Base-by-base conservation (phyloP, 495 filamentous ascomycete species). In the Platismatia glauca region DNA sequence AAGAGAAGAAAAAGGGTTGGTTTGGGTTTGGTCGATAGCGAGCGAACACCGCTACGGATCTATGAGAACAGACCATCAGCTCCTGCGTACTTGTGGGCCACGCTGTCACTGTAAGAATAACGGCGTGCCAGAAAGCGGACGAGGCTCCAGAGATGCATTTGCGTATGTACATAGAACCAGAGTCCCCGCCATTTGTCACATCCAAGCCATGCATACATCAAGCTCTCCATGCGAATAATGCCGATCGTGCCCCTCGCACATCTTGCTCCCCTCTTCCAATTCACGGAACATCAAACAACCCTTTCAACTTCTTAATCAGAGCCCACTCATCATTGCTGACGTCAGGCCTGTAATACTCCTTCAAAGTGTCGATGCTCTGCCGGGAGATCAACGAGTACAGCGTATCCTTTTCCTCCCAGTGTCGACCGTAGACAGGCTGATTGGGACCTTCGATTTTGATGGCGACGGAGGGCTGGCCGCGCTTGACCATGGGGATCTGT, bases 401-500 rank as follows among this genome's bases (percentile, higher is more conserved):
- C 22, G 75, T 79, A 73, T 99, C 94, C 71, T 87, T 88, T 72
- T 99, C 93, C 75, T 99, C 94, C 57, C 97, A 82, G 53, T 99
- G 94, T 59, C 94, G 87, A 46, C 94, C 94, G 72, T 99, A 99
- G 61, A 88, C 82, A 16, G 94, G 94, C 76, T 99, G 94, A 74
- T 97, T 93, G 27, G 88, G 76, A 20, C 91, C 93, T 77, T 99
- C 94, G 71, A 99, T 91, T 83, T 99, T 99, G 76, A 99, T 81
- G 31, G 94, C 94, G 20, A 97, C 94, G 8, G 91, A 95, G 38
- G 94, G 95, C 69, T 96, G 90, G 62, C 93, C 95, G 77, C 90
- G 92, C 78, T 97, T 99, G 78, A 89, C 92, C 55, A 95, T 78
- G 15, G 78, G 81, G 68, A 99, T 85, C 56, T 93, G 81, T 78